Evolutionary conservation across 306 rosid genomes (phyloP), one percentile per base, ranked within the genome.

Genomic region (Quercus berberidifolia): DNA sequence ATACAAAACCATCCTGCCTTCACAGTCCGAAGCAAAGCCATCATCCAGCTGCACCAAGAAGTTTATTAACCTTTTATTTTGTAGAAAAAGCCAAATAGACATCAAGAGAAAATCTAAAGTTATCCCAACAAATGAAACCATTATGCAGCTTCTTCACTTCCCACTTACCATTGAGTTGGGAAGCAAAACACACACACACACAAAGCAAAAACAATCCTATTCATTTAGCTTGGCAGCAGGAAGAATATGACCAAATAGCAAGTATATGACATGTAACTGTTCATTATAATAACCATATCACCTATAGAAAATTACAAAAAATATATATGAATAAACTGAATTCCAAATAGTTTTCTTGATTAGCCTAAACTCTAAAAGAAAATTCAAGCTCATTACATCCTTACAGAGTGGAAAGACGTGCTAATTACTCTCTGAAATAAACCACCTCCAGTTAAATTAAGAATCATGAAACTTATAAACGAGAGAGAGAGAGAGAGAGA

Each of bases 11-110:
- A 78, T 84, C 81, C 86, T 73, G 23, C 76, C 82, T 69, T 74
- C 84, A 76, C 97, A 94, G 57, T 81, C 71, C 67, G 93, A 86
- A 77, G 77, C 68, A 63, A 28, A 60, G 43, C 88, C 90, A 81
- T 85, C 79, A 73, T 94, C 98, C 74, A 94, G 85, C 98, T 94
- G 92, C 92, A 82, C 19, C 51, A 68, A 68, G 13, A 35, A 35
- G 52, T 67, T 33, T 67, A 67, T 67, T 19, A 10, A n/a, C 54
- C 7, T 9, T 28, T 64, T 6, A 64, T 6, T 30, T 64, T 64
- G 38, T 64, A 14, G 67, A 30, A 64, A 18, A 64, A 12, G 70
- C 20, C 43, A 64, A 64, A 17, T 3, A 28, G 14, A 64, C 18
- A 64, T 64, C 70, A 13, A 26, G 13, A 26, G 5, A 71, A 19